Evolutionary conservation across 2,329 filamentous ascomycete species (phyloP), one percentile per base, ranked within the genome.

Genomic region (Botrytis medusae): DNA sequence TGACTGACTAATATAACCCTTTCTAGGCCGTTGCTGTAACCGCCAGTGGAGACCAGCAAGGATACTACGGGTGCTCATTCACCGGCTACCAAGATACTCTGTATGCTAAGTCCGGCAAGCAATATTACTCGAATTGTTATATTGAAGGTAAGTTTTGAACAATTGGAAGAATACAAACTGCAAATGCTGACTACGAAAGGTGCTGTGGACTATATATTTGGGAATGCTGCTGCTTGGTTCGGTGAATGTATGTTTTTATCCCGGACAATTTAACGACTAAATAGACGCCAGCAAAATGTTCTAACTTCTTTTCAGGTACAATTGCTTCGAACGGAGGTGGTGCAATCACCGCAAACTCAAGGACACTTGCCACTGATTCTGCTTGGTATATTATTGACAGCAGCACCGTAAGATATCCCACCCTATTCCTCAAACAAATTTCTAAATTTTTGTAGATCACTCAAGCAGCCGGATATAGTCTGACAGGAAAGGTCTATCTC

Each of bases 31-130:
- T 89, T 48, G 87, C 87, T 1, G 73, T 89, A n/a, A 86, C 84
- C 48, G 86, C 87, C 9, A 82, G 84, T 42, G 82, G 80, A 71
- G 82, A 85, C 72, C 84, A 87, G 78, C 72, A 75, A 57, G 86
- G 85, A 62, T 89, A 87, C 81, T 89, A 89, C 75, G 87, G 81
- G 37, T 86, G 85, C 74, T 81, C 84, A 71, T 84, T 90, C 77
- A 82, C 83, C 42, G 87, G 87, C 16, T 86, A 83, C 76, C 87
- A 90, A 78, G 88, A 89, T 78, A 88, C 87, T 1, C 74, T 86
- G 60, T 82, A 86, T 42, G 78, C 81, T 65, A 81, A 87, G 76
- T 82, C 82, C 69, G 88, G 88, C 76, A 81, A 84, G 72, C 84
- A 89, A 76, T 79, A 89, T 61, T 90, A 88, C 77, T 85, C 86